Evolutionary conservation across 805 yeast species (phyloP).

Genomic region (Zygoascus tannicola): DNA sequence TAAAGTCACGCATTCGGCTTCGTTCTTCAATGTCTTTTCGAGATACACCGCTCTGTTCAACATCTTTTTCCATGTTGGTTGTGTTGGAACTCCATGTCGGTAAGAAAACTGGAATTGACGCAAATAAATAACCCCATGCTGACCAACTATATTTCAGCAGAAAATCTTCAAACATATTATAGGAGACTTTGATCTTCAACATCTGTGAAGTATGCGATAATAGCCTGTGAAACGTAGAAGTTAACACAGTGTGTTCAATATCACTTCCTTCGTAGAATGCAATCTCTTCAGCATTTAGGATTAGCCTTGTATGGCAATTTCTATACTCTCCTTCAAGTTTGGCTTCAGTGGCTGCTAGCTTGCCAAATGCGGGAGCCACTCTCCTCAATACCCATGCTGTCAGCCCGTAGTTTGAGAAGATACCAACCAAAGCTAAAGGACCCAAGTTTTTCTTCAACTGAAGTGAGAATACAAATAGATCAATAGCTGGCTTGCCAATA

Average conservation of each 20-base stretch:
- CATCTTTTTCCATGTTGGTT: conserved; percentile 20
- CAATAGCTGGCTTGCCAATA: conserved; percentile 87
- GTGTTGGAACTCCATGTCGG: conserved; percentile 32
- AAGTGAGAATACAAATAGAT: conserved; percentile 70
- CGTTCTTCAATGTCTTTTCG: conserved; percentile 22
- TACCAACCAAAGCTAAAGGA: conserved; percentile 73
- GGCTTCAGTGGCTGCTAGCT: conserved; percentile 60
- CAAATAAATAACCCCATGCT: conserved; percentile 85
- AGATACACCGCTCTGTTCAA: background rate
- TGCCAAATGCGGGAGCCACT: conserved; percentile 80
- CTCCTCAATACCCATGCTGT: conserved; percentile 68
- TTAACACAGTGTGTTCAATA: conserved; percentile 63
- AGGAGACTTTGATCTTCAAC: conserved; percentile 51
- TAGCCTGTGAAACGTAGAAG: conserved; percentile 47
- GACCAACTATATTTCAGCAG: conserved; percentile 90
- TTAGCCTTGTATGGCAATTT: conserved; percentile 74
- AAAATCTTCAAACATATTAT: conserved; percentile 74
- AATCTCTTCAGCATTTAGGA: conserved; percentile 85
- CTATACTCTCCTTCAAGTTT: conserved; percentile 82
- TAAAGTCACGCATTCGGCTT: conserved; percentile 69
- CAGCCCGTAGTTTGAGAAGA: conserved; percentile 66
- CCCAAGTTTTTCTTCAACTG: conserved; percentile 83
- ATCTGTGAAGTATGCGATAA: conserved; percentile 45
- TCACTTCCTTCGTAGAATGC: conserved; percentile 86
- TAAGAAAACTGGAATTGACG: conserved; percentile 78